Conservation (phyloP, 2,329 filamentous ascomycete genomes). For the Claviceps lovelessii region DNA sequence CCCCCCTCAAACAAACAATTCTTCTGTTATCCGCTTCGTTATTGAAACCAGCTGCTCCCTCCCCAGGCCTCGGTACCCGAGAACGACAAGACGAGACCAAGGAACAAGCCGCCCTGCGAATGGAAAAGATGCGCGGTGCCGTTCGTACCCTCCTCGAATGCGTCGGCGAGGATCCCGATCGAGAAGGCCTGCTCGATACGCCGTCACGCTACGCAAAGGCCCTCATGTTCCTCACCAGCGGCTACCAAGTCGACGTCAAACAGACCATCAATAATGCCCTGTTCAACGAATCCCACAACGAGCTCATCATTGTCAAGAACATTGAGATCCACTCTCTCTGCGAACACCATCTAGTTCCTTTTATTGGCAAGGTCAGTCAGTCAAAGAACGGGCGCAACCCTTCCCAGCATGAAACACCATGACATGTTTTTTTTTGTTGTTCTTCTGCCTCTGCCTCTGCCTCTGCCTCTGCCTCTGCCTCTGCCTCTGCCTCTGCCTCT, state of each 20-base stretch:
- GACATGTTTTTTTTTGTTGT: neutral
- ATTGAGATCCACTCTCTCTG: conserved; percentile 91
- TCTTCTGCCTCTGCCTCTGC: neutral
- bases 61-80: conserved; percentile 46
- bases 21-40: neutral
- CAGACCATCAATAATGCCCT: conserved; percentile 89
- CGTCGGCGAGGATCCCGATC: conserved; percentile 52
- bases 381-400: neutral
- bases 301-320: conserved; percentile 94
- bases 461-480: neutral
- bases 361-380: conserved; percentile 67
- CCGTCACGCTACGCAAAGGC: conserved; percentile 89
- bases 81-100: conserved; percentile 42
- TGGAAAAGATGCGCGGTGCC: conserved; percentile 46
- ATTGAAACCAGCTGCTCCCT: neutral
- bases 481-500: neutral
- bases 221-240: conserved; percentile 89
- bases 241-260: conserved; percentile 85
- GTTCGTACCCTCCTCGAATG: conserved; percentile 55
- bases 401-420: neutral
- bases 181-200: conserved; percentile 50
- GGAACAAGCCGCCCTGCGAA: conserved; percentile 30
- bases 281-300: conserved; percentile 92
- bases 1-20: too few relatives aligned
- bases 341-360: conserved; percentile 95